Conservation (phyloP, 257 asterid species). For the Nicotiana otophora region DNA sequence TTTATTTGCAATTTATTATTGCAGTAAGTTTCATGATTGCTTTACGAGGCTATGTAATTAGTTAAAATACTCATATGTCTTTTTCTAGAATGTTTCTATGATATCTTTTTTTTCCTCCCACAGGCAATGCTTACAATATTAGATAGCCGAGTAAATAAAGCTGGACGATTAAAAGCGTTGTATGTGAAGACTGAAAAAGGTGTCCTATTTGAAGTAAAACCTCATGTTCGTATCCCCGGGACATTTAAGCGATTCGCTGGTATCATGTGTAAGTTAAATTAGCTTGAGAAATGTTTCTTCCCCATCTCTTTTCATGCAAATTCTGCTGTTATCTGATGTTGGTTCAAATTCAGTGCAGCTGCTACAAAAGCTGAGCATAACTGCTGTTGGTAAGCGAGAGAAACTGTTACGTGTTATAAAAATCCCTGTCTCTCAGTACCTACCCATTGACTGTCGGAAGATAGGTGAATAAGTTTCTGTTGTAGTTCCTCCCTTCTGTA, state of each 20-base stretch:
- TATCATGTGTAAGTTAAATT: conserved; percentile 61
- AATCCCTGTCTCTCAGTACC: conserved; percentile 73
- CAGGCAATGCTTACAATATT: conserved; percentile 72
- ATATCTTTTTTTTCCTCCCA: neutral
- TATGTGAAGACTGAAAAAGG: conserved; percentile 74
- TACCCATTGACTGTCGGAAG: conserved; percentile 64
- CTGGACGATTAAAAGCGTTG: conserved; percentile 65
- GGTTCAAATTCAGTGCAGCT: conserved; percentile 57
- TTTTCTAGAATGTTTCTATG: neutral
- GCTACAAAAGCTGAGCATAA: conserved; percentile 62
- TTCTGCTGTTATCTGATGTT: neutral
- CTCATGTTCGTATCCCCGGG: conserved; percentile 84
- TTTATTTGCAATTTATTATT: neutral
- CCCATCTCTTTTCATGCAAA: neutral
- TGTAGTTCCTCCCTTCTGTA: neutral
- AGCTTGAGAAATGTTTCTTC: neutral
- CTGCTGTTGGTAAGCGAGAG: conserved; percentile 63
- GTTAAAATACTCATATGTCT: neutral
- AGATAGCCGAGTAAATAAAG: conserved; percentile 77
- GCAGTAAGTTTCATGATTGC: neutral
- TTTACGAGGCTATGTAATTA: neutral
- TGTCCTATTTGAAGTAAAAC: conserved; percentile 70
- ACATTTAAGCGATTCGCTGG: conserved; percentile 74
- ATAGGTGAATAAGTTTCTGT: conserved; percentile 41
- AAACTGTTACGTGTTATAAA: conserved; percentile 64